phyloP scores from a whole-genome alignment of 495 filamentous ascomycete species.

The Bathelium albidoporum region DNA sequence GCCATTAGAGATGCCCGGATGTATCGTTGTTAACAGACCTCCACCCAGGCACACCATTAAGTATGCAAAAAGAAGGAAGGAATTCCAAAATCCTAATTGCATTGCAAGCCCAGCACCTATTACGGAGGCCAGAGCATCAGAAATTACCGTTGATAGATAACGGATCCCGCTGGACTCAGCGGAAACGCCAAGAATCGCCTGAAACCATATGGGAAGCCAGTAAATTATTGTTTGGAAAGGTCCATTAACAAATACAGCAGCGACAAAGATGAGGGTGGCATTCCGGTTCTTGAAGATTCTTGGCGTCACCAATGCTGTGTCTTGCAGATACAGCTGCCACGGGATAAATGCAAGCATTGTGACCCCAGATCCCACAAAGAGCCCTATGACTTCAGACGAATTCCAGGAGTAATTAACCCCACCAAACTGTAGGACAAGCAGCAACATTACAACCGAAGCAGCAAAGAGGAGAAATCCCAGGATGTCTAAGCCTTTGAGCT shows the following conservation, averaged over 20 bases:
- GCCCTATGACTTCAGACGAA: conserved; percentile 37
- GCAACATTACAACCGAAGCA: conserved; percentile 36
- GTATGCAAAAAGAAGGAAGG: conserved; percentile 55
- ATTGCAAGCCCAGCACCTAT: conserved; percentile 50
- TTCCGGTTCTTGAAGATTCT: conserved; percentile 20
- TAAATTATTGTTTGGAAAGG: conserved; percentile 34
- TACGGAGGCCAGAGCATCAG: conserved; percentile 53
- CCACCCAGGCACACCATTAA: conserved; percentile 54
- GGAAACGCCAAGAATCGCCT: conserved; percentile 61
- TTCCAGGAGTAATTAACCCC: conserved; percentile 37
- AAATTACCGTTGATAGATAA: conserved; percentile 66
- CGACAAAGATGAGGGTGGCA: conserved; percentile 25
- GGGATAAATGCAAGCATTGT: conserved; percentile 34
- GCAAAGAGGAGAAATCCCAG: conserved; percentile 39
- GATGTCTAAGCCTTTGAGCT: conserved; percentile 33
- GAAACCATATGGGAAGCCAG: conserved; percentile 83
- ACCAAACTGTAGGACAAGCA: conserved; percentile 43
- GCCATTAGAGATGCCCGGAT: conserved; percentile 39
- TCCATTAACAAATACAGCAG: conserved; percentile 23
- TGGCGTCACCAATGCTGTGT: conserved; percentile 43
- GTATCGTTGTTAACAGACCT: conserved; percentile 58
- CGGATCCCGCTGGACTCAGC: conserved; percentile 66
- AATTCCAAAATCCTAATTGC: conserved; percentile 62
- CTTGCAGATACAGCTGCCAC: conserved; percentile 40
- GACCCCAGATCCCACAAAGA: conserved; percentile 42